These are phyloP conservation scores for Pneumocystis oryctolagi DNA, from an alignment of 1,139 yeast genomes.

Conservation along the genomic window DNA sequence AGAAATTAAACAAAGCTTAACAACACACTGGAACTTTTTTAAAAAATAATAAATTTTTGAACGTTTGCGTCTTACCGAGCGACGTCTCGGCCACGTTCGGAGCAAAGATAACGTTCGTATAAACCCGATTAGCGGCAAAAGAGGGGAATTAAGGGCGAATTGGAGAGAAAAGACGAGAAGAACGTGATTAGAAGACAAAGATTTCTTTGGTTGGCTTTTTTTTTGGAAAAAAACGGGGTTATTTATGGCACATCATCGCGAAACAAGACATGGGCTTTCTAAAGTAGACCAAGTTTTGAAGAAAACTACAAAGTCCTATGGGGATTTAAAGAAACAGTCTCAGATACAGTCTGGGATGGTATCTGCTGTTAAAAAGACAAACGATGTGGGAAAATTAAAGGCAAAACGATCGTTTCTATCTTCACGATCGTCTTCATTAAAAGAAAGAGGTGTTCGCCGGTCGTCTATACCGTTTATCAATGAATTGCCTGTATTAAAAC, in stretches of 20 bases:
- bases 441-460: not conserved
- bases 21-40: too few relatives aligned
- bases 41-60: too few relatives aligned
- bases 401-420: not conserved
- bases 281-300: not conserved
- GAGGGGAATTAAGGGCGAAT: not conserved
- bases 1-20: too few relatives aligned
- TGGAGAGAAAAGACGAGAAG: not conserved
- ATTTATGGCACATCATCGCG: not conserved
- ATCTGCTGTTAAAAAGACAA: not conserved
- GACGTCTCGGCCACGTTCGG: too few relatives aligned
- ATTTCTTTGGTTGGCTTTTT: not conserved
- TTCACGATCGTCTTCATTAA: not conserved
- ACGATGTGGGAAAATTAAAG: not conserved
- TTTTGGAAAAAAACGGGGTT: not conserved
- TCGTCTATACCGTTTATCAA: not conserved
- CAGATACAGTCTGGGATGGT: not conserved
- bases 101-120: too few relatives aligned
- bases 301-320: not conserved
- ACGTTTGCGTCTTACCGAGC: too few relatives aligned
- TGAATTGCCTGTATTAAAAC: not conserved
- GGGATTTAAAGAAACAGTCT: not conserved
- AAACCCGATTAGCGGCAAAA: not conserved
- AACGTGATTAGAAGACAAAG: not conserved
- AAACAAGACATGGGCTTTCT: not conserved